A percentile compares a stretch with the other conserved stretches of the same genome.
These are phyloP conservation scores for Simplicillium aogashimaense DNA, from an alignment of 2,329 filamentous ascomycete genomes.

Conservation along the genomic window DNA sequence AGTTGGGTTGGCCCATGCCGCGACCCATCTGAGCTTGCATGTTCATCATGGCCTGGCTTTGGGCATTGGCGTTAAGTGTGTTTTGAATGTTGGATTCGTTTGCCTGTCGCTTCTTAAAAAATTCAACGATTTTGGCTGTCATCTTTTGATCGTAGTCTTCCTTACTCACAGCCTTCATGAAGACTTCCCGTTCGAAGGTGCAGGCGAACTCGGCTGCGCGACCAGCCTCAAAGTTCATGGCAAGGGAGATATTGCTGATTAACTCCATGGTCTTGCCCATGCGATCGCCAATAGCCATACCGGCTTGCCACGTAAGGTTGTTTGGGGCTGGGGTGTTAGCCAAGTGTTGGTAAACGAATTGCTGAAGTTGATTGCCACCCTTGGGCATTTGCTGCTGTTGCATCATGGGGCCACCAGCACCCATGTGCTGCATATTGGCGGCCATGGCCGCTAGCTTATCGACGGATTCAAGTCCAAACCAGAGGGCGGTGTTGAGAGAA, in stretches of 20 bases:
- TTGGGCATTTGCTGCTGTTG: conserved; percentile 27
- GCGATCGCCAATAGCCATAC: conserved; percentile 26
- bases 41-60: conserved; percentile 39
- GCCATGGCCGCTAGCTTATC: conserved; percentile 39
- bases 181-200: conserved; percentile 37
- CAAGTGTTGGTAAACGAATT: conserved; percentile 29
- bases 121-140: conserved; percentile 33
- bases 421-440: conserved; percentile 50
- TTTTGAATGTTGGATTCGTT: conserved; percentile 40
- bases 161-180: conserved; percentile 37
- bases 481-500: too few relatives aligned
- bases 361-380: conserved; percentile 22
- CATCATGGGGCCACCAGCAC: conserved; percentile 34
- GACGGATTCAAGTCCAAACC: too few relatives aligned
- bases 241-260: conserved; percentile 40
- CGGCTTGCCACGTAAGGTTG: conserved; percentile 28
- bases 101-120: conserved; percentile 38
- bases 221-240: conserved; percentile 29
- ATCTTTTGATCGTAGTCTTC: conserved; percentile 40
- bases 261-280: conserved; percentile 31
- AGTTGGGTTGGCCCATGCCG: conserved; percentile 32
- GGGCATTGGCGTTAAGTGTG: conserved; percentile 34
- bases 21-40: conserved; percentile 43
- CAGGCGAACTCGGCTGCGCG: conserved; percentile 32
- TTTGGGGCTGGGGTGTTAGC: conserved; percentile 20